Evolutionary conservation across 805 yeast species (phyloP), one percentile per base, ranked within the genome.

Genomic region (Saccharomycopsis fodiens): DNA sequence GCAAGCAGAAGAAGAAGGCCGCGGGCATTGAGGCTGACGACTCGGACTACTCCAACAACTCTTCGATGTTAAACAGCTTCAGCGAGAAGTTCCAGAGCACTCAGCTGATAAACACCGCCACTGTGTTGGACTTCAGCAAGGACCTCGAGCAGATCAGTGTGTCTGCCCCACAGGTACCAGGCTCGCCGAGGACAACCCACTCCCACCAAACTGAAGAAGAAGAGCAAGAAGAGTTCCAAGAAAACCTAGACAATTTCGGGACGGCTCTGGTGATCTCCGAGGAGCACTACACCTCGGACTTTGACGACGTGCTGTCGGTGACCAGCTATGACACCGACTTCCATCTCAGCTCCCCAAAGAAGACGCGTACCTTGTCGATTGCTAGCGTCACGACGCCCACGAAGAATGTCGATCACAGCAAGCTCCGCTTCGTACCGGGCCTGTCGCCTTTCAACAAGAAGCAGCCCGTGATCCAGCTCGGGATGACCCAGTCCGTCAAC

Each of bases 301-400:
- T 37, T 32, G 43, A 39, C 10, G n/a, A 41, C 10, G 6, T 8
- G 32, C 47, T 44, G 47, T 38, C 47, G 5, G 21, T 22, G 20
- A 44, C 43, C 29, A 44, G 47, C 21, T 39, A 39, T 22, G 43
- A 39, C 23, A 17, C 22, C n/a, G 42, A 42, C 29, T 10, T 25
- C 29, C 6, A 25, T 6, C 29, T 7, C 29, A 25, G 29, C 29
- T 7, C 29, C 10, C 29, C 29, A 7, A 10, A 6, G 6, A 25
- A 25, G 29, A 25, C 29, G 10, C 29, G 29, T 6, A 25, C 29
- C 10, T 25, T 25, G 10, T 10, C 10, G 29, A 25, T 7, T 10
- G 29, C 29, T 10, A 25, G 29, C 10, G 29, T 10, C 29, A 25
- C 10, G 10, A 25, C 29, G 10, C 29, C 29, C 10, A 10, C 6